Percentiles rank a stretch among this genome's conserved stretches.
Conservation (phyloP, 768 basidiomycete species). For the Amanita phalloides region DNA sequence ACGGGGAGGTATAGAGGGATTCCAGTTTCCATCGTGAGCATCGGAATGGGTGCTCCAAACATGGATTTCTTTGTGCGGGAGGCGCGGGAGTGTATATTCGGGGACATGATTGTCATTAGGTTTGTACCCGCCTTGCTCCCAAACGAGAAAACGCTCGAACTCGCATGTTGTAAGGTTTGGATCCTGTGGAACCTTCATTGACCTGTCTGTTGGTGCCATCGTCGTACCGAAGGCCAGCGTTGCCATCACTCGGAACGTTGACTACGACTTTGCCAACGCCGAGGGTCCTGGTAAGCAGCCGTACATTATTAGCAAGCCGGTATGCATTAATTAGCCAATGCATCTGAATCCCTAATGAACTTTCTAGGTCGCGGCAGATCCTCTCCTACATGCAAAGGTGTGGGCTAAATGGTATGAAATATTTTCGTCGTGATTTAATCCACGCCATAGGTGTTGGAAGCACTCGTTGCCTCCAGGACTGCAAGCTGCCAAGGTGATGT, state of each 20-base stretch:
- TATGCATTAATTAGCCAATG: constrained; percentile 17
- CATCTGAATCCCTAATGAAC: constrained; percentile 1
- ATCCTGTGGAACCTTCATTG: constrained; percentile 64
- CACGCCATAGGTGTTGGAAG: constrained; percentile 30
- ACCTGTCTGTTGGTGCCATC: constrained; percentile 67
- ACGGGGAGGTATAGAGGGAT: constrained; percentile 54
- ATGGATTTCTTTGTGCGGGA: constrained; percentile 84
- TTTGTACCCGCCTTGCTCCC: constrained; percentile 9
- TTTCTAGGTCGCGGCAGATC: constrained; percentile 49
- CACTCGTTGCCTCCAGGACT: constrained; percentile 36
- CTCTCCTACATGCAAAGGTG: constrained; percentile 38
- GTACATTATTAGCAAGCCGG: constrained; percentile 61
- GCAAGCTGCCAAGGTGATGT: constrained; percentile 22
- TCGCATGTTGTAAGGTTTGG: constrained; percentile 42
- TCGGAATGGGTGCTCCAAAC: constrained; percentile 78
- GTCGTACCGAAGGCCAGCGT: constrained; percentile 60
- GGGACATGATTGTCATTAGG: constrained; percentile 46
- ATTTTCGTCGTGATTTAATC: constrained; percentile 2
- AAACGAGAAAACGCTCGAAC: not conserved
- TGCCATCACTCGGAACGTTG: constrained; percentile 63
- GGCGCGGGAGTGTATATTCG: constrained; percentile 59
- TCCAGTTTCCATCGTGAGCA: constrained; percentile 65
- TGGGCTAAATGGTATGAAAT: constrained; percentile 7
- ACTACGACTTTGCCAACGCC: constrained; percentile 56
- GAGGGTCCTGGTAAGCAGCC: constrained; percentile 30